These are phyloP conservation scores for Handroanthus guayacan DNA, from an alignment of 257 asterid species.

Conservation along the genomic window DNA sequence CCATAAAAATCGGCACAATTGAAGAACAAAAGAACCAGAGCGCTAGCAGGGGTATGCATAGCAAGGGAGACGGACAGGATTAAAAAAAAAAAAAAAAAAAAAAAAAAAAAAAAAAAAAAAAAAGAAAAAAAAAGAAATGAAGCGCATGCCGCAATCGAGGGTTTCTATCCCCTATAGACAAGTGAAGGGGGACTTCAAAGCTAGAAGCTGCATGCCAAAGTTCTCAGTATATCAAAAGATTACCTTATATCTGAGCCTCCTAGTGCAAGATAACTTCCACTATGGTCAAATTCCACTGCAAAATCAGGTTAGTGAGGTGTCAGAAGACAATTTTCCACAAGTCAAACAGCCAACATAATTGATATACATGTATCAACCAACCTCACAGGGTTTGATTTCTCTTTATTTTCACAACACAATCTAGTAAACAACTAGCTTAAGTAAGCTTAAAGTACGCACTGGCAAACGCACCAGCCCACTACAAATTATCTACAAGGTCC, in stretches of 20 bases:
- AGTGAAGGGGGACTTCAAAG: not conserved
- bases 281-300: conserved; percentile 94
- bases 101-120: not conserved
- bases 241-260: conserved; percentile 95
- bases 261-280: conserved; percentile 92
- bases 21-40: not conserved
- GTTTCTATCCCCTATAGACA: not conserved
- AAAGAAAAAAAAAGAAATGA: not conserved
- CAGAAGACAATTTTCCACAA: conserved; percentile 1
- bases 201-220: not conserved
- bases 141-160: not conserved
- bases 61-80: not conserved
- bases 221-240: not conserved
- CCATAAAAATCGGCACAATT: not conserved
- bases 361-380: not conserved
- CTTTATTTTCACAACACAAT: not conserved
- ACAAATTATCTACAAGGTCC: not conserved
- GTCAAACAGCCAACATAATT: not conserved
- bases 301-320: conserved; percentile 22
- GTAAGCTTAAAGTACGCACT: not conserved
- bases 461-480: not conserved
- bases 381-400: not conserved
- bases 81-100: no score
- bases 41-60: not conserved
- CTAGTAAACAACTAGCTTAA: not conserved